Evolutionary conservation across 1,284 basidiomycete genomes (phyloP).

Genomic region (Erythrobasidium hasegawianum): DNA sequence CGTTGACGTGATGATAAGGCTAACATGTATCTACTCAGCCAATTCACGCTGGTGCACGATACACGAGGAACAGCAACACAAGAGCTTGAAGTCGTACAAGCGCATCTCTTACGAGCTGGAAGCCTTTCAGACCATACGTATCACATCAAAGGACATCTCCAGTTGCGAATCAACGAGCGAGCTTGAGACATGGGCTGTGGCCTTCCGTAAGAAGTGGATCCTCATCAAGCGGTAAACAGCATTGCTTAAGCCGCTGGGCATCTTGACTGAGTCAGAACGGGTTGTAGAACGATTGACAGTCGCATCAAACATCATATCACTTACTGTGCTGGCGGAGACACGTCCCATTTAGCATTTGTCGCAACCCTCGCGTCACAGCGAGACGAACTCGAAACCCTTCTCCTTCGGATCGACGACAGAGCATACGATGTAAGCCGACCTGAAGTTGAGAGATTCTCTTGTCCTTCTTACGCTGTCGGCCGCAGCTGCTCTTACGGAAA

Average conservation of each 20-base stretch:
- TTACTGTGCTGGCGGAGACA: constrained; percentile 42
- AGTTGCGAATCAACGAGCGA: background rate
- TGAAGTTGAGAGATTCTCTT: background rate
- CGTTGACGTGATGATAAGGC: background rate
- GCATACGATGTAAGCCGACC: constrained; percentile 14
- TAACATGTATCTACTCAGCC: background rate
- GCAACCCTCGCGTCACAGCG: constrained; percentile 15
- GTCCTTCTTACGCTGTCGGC: background rate
- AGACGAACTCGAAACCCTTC: constrained; percentile 3
- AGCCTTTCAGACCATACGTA: constrained; percentile 7
- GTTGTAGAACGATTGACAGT: constrained; percentile 27
- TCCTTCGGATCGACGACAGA: constrained; percentile 15
- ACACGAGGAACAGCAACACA: constrained; percentile 43
- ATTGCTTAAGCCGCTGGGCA: background rate
- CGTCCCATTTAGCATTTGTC: constrained; percentile 39
- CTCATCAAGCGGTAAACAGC: constrained; percentile 24
- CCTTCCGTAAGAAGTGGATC: constrained; percentile 36
- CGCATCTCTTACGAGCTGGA: constrained; percentile 33
- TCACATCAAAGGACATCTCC: constrained; percentile 11
- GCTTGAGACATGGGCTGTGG: constrained; percentile 36
- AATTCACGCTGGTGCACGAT: constrained; percentile 39
- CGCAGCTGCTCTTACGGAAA: constrained; percentile 21
- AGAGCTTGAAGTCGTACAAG: constrained; percentile 43
- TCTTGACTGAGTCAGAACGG: background rate
- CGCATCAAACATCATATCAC: constrained; percentile 41